Conservation (phyloP, 305 asterid genomes). For the Solanum hybrid region DNA sequence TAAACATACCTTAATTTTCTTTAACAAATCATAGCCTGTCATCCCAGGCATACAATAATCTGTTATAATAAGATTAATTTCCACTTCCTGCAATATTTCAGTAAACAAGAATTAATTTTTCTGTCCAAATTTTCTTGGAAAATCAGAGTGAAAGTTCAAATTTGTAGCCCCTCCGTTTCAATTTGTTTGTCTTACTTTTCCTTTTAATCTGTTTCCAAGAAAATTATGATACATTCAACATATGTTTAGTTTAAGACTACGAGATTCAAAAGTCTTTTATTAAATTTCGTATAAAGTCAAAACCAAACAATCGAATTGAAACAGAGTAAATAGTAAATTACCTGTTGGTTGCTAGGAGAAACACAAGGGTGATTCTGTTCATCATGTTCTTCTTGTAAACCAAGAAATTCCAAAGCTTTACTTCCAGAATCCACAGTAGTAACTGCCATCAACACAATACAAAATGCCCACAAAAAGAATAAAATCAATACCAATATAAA, state of each 20-base stretch:
- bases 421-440: constrained; percentile 17
- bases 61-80: constrained; percentile 72
- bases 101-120: not conserved
- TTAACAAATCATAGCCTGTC: constrained; percentile 94
- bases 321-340: not conserved
- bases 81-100: constrained; percentile 45
- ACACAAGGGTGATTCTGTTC: constrained; percentile 23
- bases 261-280: not conserved
- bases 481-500: not conserved
- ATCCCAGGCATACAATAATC: constrained; percentile 95
- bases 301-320: not conserved
- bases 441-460: not conserved
- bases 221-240: not conserved
- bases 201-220: not conserved
- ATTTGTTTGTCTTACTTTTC: not conserved
- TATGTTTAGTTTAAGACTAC: not conserved
- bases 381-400: constrained; percentile 33
- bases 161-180: not conserved
- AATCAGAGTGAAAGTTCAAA: not conserved
- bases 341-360: constrained; percentile 36
- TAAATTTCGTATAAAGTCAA: not conserved
- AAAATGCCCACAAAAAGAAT: not conserved
- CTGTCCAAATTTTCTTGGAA: not conserved
- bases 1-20: constrained; percentile 68
- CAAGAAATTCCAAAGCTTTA: constrained; percentile 20